Evolutionary conservation across 129 eudicot genomes (phyloP), one percentile per base, ranked within the genome.

Genomic region (Arctium minus): DNA sequence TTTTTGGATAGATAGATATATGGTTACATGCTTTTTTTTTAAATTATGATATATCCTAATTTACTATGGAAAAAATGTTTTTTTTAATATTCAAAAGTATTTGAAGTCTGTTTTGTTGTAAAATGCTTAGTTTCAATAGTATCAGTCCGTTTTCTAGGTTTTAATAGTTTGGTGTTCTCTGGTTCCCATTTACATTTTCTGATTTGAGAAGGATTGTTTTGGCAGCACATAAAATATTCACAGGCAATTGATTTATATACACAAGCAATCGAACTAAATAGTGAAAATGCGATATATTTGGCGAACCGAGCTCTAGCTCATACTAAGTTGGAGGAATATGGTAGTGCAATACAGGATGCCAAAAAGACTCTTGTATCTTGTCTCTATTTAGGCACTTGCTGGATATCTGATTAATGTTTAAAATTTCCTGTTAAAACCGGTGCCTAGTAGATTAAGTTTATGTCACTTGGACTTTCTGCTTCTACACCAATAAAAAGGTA

Each of bases 271-370:
- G 99, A 92, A 68, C 8, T 87, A 65, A 88, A 86, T 81, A 38
- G 88, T 35, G 89, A 89, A 56, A 93, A 92, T 89, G 98, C 99
- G 32, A 97, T 96, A 2, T 96, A 96, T 85, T 87, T 92, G 92
- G 99, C 99, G 56, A 96, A 96, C 84, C 99, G 98, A 70, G 99
- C 99, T 48, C 89, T 96, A 53, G 93, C 99, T 2, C 99, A 96
- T 85, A 79, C 94, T 3, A 96, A 96, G 73, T 65, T 96, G 88
- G 99, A 96, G 86, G 98, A 93, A 78, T 96, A 96, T 83, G 99
- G 99, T 2, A 93, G 98, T 73, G 99, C 99, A 18, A 90, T 96
- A 30, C 94, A 79, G 88, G 99, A 96, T 85, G 99, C 68, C 42
- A 69, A 40, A 50, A 10, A 31, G 30, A n/a, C 46, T 69, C 17